These are phyloP conservation scores for Juglanconis sp. DNA, from an alignment of 2,329 filamentous ascomycete species.

Conservation along the genomic window DNA sequence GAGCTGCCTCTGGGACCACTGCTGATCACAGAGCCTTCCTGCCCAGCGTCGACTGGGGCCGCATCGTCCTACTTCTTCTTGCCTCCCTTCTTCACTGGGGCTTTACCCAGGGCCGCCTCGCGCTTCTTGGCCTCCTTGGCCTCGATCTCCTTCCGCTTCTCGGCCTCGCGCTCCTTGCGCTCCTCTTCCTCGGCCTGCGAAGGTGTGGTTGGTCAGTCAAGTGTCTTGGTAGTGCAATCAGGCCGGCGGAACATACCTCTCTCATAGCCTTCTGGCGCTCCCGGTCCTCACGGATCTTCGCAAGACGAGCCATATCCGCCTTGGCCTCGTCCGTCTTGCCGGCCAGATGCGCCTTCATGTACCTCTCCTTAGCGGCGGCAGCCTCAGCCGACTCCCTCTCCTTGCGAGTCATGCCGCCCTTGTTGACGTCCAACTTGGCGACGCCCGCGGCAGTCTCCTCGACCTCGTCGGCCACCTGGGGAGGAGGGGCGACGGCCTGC, in stretches of 20 bases:
- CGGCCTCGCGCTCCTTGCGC: conserved; percentile 48
- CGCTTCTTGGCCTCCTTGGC: conserved; percentile 55
- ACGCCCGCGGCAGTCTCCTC: conserved; percentile 53
- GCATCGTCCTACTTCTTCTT: conserved; percentile 35
- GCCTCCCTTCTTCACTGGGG: conserved; percentile 39
- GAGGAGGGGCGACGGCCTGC: conserved; percentile 45
- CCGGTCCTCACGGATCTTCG: conserved; percentile 78
- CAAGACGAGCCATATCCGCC: conserved; percentile 80
- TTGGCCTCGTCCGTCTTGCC: conserved; percentile 97
- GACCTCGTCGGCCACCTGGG: conserved; percentile 25
- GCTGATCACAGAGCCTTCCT: background rate
- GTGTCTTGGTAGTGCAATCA: background rate
- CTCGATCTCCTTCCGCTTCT: conserved; percentile 48
- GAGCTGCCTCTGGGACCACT: background rate
- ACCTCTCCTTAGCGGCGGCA: conserved; percentile 82
- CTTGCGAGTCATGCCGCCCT: conserved; percentile 39
- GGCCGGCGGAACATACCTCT: conserved; percentile 56
- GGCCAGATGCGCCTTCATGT: conserved; percentile 86
- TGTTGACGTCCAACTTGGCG: conserved; percentile 48
- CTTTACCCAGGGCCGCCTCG: conserved; percentile 46
- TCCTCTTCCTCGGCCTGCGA: conserved; percentile 57
- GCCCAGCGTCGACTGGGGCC: background rate
- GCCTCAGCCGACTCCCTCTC: conserved; percentile 77
- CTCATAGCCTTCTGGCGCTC: conserved; percentile 80
- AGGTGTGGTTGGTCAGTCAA: conserved; percentile 22